Base-by-base conservation (phyloP, 1,139 yeast genomes). In the Hemisphaericaspora lyxosophila region DNA sequence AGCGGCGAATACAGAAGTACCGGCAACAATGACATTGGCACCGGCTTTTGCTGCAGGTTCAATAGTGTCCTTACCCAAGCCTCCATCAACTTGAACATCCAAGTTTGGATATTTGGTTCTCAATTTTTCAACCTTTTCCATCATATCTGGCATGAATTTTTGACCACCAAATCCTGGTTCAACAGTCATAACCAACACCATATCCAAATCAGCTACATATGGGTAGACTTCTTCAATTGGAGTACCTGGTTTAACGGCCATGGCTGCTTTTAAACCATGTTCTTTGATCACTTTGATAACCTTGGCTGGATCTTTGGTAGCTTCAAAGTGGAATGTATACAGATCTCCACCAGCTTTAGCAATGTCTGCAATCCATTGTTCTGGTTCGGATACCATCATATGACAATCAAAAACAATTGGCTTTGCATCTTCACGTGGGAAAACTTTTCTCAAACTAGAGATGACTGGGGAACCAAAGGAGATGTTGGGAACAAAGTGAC, bases 101-200 rank as follows among this genome's bases (percentile, higher is more conserved):
- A 90, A 70, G 25, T 81, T 59, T 13, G 97, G 97, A 63, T 73
- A 86, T 57, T 74, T 78, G 35, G 62, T 60, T 60, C 99, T 80
- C 53, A 92, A 73, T 26, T 70, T 71, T 53, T 79, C 82, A 33
- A 92, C 97, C 67, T 92, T 92, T 45, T 94, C 87, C 97, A 92
- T 90, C 96, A 90, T 90, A 45, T 82, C 86, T 12, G 80, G 71
- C 96, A 87, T 89, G 71, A 92, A 94, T 62, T 85, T 85, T 64
- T 92, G 99, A 34, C 99, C 99, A 25, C 98, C 98, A 57, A 92
- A 92, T 1, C 98, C 98, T 7, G 98, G 98, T 63, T 92, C 98
- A 31, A 92, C 98, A 3, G 98, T 92, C 98, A 92, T 94, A 37
- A 92, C 84, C 45, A 92, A 73, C 7, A 89, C 92, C 96, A 92